Evolutionary conservation across 345 rosid species (phyloP).

Genomic region (Populus pruinosa): DNA sequence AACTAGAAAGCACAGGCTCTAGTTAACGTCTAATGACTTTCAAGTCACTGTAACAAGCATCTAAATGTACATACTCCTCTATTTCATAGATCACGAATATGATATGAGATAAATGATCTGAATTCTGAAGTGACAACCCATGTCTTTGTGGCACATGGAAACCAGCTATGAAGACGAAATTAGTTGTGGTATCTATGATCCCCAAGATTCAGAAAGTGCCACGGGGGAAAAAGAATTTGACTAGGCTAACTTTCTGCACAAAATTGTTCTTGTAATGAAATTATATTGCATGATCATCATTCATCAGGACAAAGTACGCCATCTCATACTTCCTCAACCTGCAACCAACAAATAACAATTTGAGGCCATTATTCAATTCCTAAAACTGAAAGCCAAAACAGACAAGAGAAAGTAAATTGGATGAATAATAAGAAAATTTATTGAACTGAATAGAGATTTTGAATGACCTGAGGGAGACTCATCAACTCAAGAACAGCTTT

Average conservation of each 20-base stretch:
- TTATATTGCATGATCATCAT: not conserved
- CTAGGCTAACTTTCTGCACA: not conserved
- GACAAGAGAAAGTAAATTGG: not conserved
- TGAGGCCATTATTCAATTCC: not conserved
- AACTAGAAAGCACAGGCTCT: no score
- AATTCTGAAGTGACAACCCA: no score
- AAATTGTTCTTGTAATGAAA: not conserved
- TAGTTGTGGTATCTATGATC: no score
- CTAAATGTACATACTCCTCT: no score
- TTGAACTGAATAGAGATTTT: slow-evolving; percentile 3
- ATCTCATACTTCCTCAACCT: slow-evolving; percentile 73
- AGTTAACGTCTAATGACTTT: no score
- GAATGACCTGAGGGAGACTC: slow-evolving; percentile 75
- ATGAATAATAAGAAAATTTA: not conserved
- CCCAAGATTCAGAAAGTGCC: no score
- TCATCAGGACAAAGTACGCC: no score
- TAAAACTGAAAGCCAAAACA: not conserved
- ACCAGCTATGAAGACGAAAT: no score
- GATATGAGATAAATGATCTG: no score
- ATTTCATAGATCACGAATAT: no score
- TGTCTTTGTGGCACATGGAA: no score
- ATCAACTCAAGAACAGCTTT: slow-evolving; percentile 80
- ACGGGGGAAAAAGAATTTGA: not conserved
- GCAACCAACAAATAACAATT: not conserved
- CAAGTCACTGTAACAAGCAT: no score